Evolutionary conservation across 2,329 filamentous ascomycete genomes (phyloP), one percentile per base, ranked within the genome.

Genomic region (Alternaria arborescens): DNA sequence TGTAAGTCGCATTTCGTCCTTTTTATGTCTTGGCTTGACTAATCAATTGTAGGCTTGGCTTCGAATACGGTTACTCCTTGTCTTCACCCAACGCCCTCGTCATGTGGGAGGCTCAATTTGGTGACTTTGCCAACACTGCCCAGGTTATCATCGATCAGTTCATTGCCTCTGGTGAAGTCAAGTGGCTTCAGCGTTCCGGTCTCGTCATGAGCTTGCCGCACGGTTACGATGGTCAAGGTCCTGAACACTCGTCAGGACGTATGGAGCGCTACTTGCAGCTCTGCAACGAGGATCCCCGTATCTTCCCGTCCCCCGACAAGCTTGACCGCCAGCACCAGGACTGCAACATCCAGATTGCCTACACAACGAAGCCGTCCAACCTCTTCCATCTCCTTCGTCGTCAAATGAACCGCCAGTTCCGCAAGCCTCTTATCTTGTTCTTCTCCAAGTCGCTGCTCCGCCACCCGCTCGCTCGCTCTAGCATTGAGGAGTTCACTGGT

Each of bases 131-230:
- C 86, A 99, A 99, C 87, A 99, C 97, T 77, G 94, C 95, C 43
- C 95, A 99, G 83, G 97, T 93, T 80, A 96, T 99, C 81, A 96
- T 99, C 76, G 95, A 99, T 80, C 95, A 99, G 82, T 99, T 99
- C 83, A 90, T 99, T 72, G 94, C 95, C 52, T 97, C 95, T 64
- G 95, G 95, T 77, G 95, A 99, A 83, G 90, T 92, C 68, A 99
- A 99, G 84, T 99, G 95, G 95, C 91, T 98, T 82, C 95, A 99
- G 85, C 91, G 95, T 81, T 97, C 94, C 55, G 95, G 95, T 75
- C 88, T 99, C 52, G 93, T 99, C 71, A 91, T 98, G 87, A 97
- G 93, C 64, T 87, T 99, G 58, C 95, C 95, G 55, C 95, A 99
- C 82, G 95, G 95, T 72, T 99, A 98, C 79, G 95, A 99, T 79